Evolutionary conservation across 495 filamentous ascomycete species (phyloP), one percentile per base, ranked within the genome.

Genomic region (Penicillium argentinense): DNA sequence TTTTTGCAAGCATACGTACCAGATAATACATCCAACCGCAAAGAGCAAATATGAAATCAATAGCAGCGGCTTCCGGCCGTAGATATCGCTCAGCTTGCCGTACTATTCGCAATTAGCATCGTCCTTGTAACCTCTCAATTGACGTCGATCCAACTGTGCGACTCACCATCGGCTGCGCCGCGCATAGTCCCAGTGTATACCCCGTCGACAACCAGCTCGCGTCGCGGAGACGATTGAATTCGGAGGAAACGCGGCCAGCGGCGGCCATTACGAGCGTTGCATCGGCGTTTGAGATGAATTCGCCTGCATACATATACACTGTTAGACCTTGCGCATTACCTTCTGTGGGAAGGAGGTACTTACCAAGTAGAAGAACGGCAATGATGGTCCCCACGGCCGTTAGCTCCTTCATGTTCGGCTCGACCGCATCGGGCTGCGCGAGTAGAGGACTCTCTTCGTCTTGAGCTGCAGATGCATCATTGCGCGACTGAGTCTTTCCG

Each of bases 141-240:
- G 13, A n/a, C n/a, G n/a, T n/a, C n/a, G n/a, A n/a, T n/a, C 12
- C 9, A n/a, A 4, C 19, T 7, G 1, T 9, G 2, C 3, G 16
- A 52, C 57, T 40, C 3, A 84, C 71, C 59, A 80, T 57, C 5
- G 75, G 76, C 46, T 87, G 82, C 0, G 77, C 79, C 1, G 79
- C 78, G 13, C 79, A 82, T 0, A 75, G 64, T 11, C 82, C 82
- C 3, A 89, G 59, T 0, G 73, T 71, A 55, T 84, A 88, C 33
- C 74, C 77, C 5, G 82, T 84, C 8, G 84, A 77, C n/a, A 89
- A 57, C 85, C 84, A 89, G 43, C 70, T 81, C 2, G 80, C 82
- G 47, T 79, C 70, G 6, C 69, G 70, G 8, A 87, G 56, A 23
- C 68, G 71, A 48, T 80, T 67, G 62, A 88, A 87, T 45, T 87